Base-by-base conservation (phyloP, 768 basidiomycete genomes). In the Lentinus brumalis region DNA sequence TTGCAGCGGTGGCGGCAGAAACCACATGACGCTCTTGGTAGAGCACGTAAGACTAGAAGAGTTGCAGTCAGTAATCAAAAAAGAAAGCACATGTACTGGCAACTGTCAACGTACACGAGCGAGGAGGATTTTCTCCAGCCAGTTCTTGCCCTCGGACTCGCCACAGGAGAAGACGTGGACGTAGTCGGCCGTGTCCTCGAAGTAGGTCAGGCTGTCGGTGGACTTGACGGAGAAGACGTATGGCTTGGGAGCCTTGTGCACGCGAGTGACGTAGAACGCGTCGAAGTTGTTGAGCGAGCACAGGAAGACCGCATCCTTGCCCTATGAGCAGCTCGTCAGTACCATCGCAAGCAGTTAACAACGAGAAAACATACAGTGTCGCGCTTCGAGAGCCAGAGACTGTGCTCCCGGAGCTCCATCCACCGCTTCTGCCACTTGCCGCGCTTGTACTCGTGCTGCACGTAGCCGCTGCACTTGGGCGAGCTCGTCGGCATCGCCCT, bases 341-440 rank as follows among this genome's bases (percentile, higher is more conserved):
- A 32, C 21, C 26, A 35, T 41, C 51, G 64, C 50, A 59, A 57
- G 18, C 66, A 58, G 57, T 46, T 15, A 16, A 39, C 46, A 38
- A 40, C 16, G 31, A 15, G 51, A 41, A 5, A 57, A 77, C 83
- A 64, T 66, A 95, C 94, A 70, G 85, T 89, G 56, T 97, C 94
- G 16, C 91, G 88, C 75, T 98, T 98, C 32, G 92, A 89, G 40
- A 96, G 71, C 83, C 88, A 96, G 56, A 98, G 70, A 61, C 85
- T 84, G 64, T 96, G 92, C 68, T 96, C 94, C 50, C 92, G 82
- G 29, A 97, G 82, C 67, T 88, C 86, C 70, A 99, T 79, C 86
- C 88, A 96, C 38, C 94, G 84, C 75, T 98, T 98, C 57, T 80
- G 88, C 97, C 96, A 99, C 74, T 97, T 97, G 39, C 94, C 94